phyloP scores from a whole-genome alignment of 805 yeast genomes.

The Candida jianshihensis region DNA sequence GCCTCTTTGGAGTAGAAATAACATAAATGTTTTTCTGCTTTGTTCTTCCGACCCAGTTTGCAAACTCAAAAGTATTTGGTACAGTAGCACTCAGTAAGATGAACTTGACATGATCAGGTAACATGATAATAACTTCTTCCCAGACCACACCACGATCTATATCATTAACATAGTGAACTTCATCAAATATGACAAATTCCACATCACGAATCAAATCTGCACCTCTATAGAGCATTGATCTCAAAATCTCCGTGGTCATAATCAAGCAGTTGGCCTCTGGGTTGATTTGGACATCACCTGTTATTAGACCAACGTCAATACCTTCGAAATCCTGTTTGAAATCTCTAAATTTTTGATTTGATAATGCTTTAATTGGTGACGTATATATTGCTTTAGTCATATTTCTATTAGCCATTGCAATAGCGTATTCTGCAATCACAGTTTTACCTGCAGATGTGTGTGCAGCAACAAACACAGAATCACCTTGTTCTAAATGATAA shows the following conservation, averaged over 20 bases:
- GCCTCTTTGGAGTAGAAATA: constrained; percentile 92
- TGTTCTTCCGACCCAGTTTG: constrained; percentile 97
- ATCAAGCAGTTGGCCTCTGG: constrained; percentile 98
- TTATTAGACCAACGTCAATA: constrained; percentile 93
- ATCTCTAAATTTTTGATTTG: constrained; percentile 87
- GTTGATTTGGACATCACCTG: constrained; percentile 97
- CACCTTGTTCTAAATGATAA: constrained; percentile 94
- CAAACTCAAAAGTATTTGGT: constrained; percentile 97
- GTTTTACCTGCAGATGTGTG: constrained; percentile 99
- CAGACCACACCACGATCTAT: constrained; percentile 97
- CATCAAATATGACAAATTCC: constrained; percentile 95
- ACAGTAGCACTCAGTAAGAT: constrained; percentile 93
- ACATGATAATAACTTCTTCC: constrained; percentile 98
- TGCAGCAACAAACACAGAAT: constrained; percentile 97
- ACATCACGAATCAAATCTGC: constrained; percentile 96
- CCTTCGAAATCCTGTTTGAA: constrained; percentile 75
- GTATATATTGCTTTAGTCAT: constrained; percentile 97
- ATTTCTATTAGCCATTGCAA: constrained; percentile 91
- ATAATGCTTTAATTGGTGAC: constrained; percentile 87
- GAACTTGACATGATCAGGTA: constrained; percentile 93
- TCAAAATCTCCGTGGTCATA: constrained; percentile 96
- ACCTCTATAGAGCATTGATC: constrained; percentile 95
- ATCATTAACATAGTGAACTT: constrained; percentile 96
- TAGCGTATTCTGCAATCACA: constrained; percentile 96
- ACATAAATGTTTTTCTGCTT: constrained; percentile 94